Percentiles rank a stretch among this genome's conserved stretches.
Conservation (phyloP, 768 basidiomycete species). For the Pluteus cervinus region DNA sequence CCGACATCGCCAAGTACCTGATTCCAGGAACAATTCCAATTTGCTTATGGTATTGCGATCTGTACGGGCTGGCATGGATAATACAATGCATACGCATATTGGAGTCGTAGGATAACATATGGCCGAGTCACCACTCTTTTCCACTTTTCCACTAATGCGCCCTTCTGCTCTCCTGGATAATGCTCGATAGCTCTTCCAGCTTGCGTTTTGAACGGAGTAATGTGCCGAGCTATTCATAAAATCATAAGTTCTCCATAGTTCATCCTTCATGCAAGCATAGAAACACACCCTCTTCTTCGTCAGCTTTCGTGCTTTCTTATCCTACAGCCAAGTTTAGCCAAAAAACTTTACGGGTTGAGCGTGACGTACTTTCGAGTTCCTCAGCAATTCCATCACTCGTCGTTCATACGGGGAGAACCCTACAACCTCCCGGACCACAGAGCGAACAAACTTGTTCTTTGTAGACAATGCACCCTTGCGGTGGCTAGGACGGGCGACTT, state of each 20-base stretch:
- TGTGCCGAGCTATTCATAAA: slow-evolving; percentile 75
- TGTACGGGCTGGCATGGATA: too few species aligned
- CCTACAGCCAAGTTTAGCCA: slow-evolving; percentile 37
- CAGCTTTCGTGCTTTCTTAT: slow-evolving; percentile 99
- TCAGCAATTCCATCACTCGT: slow-evolving; percentile 94
- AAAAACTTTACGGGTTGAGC: not conserved
- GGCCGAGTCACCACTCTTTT: slow-evolving; percentile 1
- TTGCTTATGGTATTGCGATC: too few species aligned
- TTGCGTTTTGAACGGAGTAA: slow-evolving; percentile 97
- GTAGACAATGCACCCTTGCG: slow-evolving; percentile 89
- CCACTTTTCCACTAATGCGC: slow-evolving; percentile 36
- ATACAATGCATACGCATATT: too few species aligned
- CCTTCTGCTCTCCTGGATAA: slow-evolving; percentile 93
- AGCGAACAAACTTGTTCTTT: slow-evolving; percentile 92
- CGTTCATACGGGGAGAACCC: slow-evolving; percentile 98
- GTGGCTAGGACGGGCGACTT: slow-evolving; percentile 72
- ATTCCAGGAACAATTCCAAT: too few species aligned
- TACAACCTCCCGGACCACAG: slow-evolving; percentile 92
- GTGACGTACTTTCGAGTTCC: slow-evolving; percentile 85
- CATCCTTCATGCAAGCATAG: slow-evolving; percentile 1
- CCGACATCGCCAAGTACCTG: too few species aligned
- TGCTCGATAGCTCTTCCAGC: slow-evolving; percentile 87
- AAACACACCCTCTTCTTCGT: slow-evolving; percentile 94
- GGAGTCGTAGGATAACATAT: slow-evolving; percentile 8
- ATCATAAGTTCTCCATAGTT: slow-evolving; percentile 4